phyloP scores from a whole-genome alignment of 192 early-diverging fungal species.

The Chytriomyces sp. region DNA sequence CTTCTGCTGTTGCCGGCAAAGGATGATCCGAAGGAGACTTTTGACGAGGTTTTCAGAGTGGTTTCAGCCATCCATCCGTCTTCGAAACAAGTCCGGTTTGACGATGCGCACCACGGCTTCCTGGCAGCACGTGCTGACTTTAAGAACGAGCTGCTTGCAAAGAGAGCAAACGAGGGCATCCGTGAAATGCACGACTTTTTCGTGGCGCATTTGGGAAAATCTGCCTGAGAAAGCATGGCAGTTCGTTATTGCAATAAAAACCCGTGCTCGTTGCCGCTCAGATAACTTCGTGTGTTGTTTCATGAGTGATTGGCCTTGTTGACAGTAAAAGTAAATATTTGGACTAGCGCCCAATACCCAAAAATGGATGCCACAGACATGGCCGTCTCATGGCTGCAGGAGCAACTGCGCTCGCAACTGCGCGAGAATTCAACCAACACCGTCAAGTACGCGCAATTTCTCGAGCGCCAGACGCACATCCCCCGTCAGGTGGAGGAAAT shows the following conservation, averaged over 20 bases:
- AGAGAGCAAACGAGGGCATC: constrained; percentile 24
- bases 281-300: no score
- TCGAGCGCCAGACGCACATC: no score
- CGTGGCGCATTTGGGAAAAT: neutral
- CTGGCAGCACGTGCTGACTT: constrained; percentile 32
- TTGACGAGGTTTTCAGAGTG: constrained; percentile 11
- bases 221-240: neutral
- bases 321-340: no score
- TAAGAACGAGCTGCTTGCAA: constrained; percentile 8
- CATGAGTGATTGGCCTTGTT: no score
- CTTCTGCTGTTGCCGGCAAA: constrained; percentile 27
- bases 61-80: neutral
- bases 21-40: constrained; percentile 28
- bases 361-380: no score
- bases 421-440: no score
- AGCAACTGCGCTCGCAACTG: no score
- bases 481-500: no score
- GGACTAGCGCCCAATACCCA: no score
- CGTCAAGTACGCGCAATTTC: no score
- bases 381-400: no score
- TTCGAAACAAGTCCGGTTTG: constrained; percentile 12
- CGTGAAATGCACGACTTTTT: constrained; percentile 19
- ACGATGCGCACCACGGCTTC: constrained; percentile 34
- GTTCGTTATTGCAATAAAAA: neutral
- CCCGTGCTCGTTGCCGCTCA: neutral